These are phyloP conservation scores for Coemansia aciculifera DNA, from an alignment of 192 early-diverging fungal genomes.

Conservation along the genomic window DNA sequence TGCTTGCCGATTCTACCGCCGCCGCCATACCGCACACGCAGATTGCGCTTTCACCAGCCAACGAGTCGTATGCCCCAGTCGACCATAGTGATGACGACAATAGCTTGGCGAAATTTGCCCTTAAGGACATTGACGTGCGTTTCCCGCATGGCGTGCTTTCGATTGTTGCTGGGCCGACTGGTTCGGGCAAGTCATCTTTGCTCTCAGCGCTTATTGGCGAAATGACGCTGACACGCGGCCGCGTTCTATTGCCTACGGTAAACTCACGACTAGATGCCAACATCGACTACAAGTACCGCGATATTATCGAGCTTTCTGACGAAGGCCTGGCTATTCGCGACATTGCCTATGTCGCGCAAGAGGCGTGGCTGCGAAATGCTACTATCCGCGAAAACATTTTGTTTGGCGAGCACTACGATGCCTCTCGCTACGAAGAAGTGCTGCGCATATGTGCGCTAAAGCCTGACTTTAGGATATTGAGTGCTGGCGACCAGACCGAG, in stretches of 20 bases:
- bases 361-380: conserved; percentile 68
- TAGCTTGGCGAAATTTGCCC: conserved; percentile 44
- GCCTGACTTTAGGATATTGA: conserved; percentile 79
- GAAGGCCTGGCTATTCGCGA: conserved; percentile 48
- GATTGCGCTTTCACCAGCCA: background rate
- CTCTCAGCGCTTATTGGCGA: conserved; percentile 81
- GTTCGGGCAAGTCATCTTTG: conserved; percentile 82
- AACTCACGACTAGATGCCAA: background rate
- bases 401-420: conserved; percentile 77
- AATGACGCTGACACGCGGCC: conserved; percentile 52
- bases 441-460: conserved; percentile 78
- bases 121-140: conserved; percentile 61
- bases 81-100: background rate
- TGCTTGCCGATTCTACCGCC: conserved; percentile 5
- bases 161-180: conserved; percentile 85
- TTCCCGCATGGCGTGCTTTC: conserved; percentile 72
- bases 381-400: conserved; percentile 78
- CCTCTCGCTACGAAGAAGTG: conserved; percentile 71
- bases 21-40: background rate
- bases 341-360: conserved; percentile 88
- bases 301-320: conserved; percentile 53
- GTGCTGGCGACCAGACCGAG: conserved; percentile 87
- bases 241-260: conserved; percentile 27
- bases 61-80: background rate
- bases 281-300: conserved; percentile 36